Evolutionary conservation across 169 alveolate species (phyloP), one percentile per base, ranked within the genome.

Genomic region (Cryptosporidium parvum): DNA sequence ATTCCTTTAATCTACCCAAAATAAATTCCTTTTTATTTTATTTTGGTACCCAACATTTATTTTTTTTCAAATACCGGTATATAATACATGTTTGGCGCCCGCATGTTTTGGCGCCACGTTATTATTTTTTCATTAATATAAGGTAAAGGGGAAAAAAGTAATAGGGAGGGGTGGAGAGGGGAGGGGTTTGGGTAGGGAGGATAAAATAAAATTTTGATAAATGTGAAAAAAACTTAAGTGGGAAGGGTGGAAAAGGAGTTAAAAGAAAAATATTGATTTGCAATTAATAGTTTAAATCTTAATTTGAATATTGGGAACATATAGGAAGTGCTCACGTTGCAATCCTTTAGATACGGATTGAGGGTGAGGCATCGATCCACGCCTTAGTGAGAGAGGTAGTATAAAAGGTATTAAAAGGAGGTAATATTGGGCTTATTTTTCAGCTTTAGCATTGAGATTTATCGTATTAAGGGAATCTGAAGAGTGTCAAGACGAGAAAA

Each of bases 121-220:
- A 18, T 21, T 53, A 53, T 53, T 53, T 56, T 56, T 56, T 56
- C 67, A 56, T 23, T 23, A 56, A 23, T 56, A 0, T 23, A 56
- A 21, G 6, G 37, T 56, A 26, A 56, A 56, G 12, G 35, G 67
- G 26, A 56, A 26, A 56, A 56, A 56, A 56, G 67, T 56, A 56
- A 56, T 56, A 21, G 14, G 35, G 48, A 42, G 48, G 48, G 48
- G 48, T 42, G 48, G 48, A 56, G 67, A 21, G 67, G 67, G 67
- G 67, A 23, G 29, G 67, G 67, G 67, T 56, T 23, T 56, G 67
- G 67, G 67, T n/a, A 56, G 14, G 67, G 35, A 56, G 37, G 7
- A 26, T 10, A 56, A 56, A 56, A 23, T 21, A 26, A 23, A 56
- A 56, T n/a, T 42, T 56, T n/a, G 67, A 56, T 56, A 56, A 56